Conservation (phyloP, 495 filamentous ascomycete genomes). For the Mycothermus thermophilus region DNA sequence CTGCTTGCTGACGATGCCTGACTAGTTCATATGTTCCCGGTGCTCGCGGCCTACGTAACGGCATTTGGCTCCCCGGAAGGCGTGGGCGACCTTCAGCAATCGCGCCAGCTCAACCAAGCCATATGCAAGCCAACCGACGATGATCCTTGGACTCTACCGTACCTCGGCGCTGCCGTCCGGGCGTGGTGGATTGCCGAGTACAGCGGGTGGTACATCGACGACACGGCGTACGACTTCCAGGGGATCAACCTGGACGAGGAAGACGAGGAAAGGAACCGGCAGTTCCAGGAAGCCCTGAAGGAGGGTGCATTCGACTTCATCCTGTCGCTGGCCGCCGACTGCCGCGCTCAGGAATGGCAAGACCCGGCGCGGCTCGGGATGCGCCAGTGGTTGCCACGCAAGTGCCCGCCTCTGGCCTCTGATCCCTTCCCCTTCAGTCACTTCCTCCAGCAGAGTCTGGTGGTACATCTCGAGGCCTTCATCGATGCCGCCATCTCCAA, state of each 20-base stretch:
- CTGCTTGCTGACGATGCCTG: too few relatives aligned
- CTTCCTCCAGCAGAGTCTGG: conserved; percentile 52
- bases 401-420: conserved; percentile 48
- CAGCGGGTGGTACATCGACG: conserved; percentile 74
- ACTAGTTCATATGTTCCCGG: conserved; percentile 72
- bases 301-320: conserved; percentile 89
- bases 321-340: conserved; percentile 65
- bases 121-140: conserved; percentile 50
- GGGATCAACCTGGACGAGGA: conserved; percentile 44
- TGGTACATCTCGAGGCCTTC: conserved; percentile 71
- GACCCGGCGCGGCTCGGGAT: conserved; percentile 65
- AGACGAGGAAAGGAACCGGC: conserved; percentile 49
- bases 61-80: conserved; percentile 63
- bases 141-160: conserved; percentile 51
- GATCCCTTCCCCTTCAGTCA: conserved; percentile 48
- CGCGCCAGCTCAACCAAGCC: conserved; percentile 51
- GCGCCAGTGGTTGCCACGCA: conserved; percentile 61
- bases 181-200: conserved; percentile 86
- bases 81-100: conserved; percentile 41
- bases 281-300: conserved; percentile 63
- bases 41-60: conserved; percentile 55
- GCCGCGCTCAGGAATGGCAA: conserved; percentile 57
- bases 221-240: conserved; percentile 44
- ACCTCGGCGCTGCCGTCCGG: conserved; percentile 60
- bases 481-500: conserved; percentile 86